Base-by-base conservation (phyloP, 2,329 filamentous ascomycete genomes). In the Venturia oleaginea region DNA sequence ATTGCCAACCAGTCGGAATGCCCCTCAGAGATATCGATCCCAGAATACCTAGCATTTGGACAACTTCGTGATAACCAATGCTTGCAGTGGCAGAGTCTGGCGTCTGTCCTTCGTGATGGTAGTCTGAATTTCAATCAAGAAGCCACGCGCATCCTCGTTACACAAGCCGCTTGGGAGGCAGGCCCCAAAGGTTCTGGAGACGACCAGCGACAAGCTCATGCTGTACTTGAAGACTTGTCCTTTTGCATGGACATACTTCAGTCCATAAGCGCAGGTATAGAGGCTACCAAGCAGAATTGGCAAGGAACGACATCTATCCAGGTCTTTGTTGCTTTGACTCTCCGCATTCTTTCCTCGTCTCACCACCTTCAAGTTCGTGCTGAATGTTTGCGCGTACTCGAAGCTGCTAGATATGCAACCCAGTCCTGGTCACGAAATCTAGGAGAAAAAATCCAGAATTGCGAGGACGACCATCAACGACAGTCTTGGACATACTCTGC, bases 91-190 rank as follows among this genome's bases (percentile, higher is more conserved):
- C 70, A 75, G 1, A 74, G 76, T 2, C 74, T 86, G 0, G 68
- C 84, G 0, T 66, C 77, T 0, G 82, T 85, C 66, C 69, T 86
- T 3, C 82, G 76, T 0, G 78, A 80, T 0, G 78, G 81, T 72
- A 83, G 59, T 65, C 62, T 91, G 3, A 88, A 88, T 66, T 84
- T 89, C 66, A 84, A 82, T 38, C 79, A 78, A 0, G 78, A 83
- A 37, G 76, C 79, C 0, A 83, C 82, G 0, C 76, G 77, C 37
- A 65, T 74, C 0, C 67, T 88, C 0, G 70, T 90, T 0, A 73
- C 75, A 1, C 81, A 83, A 10, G 73, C 89, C 0, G 75, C 79
- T 0, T 66, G 81, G 0, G 82, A 89, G 67, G 79, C 77, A 1
- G 88, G 88, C 0, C 51, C 51, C n/a, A n/a, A n/a, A n/a, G n/a